Evolutionary conservation across 208 protist species (phyloP).

Genomic region (Naegleria gruberi): DNA sequence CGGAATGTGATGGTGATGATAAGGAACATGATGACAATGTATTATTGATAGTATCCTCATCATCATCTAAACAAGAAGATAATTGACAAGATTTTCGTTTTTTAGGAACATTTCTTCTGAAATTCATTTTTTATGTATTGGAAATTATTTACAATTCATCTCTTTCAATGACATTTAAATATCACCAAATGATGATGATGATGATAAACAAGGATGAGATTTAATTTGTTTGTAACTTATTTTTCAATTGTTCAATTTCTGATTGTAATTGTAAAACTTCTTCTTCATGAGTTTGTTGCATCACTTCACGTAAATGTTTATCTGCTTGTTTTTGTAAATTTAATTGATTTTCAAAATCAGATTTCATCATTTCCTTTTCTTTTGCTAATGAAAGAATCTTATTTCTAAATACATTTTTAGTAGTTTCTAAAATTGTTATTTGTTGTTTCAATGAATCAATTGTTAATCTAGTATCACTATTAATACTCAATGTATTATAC

Average conservation of each 20-base stretch:
- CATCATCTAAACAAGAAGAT: no score
- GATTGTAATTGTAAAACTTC: background rate
- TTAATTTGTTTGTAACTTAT: background rate
- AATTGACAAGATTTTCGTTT: no score
- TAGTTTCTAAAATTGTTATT: background rate
- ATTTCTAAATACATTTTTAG: background rate
- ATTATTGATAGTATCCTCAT: no score
- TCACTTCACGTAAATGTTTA: background rate
- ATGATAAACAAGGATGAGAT: background rate
- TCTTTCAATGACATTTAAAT: no score
- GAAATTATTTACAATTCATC: no score
- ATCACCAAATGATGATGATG: no score
- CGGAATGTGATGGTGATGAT: no score
- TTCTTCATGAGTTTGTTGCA: background rate
- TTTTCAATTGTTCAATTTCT: background rate
- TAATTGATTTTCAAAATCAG: background rate
- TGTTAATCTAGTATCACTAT: background rate
- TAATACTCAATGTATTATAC: background rate
- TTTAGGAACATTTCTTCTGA: no score
- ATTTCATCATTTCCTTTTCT: background rate
- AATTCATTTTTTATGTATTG: no score
- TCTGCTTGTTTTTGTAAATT: background rate
- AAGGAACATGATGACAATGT: no score
- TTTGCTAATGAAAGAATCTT: background rate
- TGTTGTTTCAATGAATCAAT: background rate